Conservation (phyloP, 2,329 filamentous ascomycete genomes). For the Paradendryphiella salina region DNA sequence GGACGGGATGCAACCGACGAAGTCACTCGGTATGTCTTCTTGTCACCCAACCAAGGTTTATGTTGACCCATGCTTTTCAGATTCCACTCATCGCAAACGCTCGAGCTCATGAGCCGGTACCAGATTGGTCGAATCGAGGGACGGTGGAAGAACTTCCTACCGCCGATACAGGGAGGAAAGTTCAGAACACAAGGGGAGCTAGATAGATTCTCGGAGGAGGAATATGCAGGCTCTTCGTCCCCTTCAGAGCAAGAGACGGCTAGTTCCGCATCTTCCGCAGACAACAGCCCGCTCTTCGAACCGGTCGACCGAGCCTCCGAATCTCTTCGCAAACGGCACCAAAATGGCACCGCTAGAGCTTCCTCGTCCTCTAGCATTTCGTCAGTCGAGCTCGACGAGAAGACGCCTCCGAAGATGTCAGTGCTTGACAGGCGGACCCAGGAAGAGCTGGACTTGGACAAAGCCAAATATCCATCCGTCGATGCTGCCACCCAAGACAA, state of each 20-base stretch:
- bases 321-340: constrained; percentile 47
- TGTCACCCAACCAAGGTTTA: not conserved
- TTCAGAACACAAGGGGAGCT: constrained; percentile 62
- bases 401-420: constrained; percentile 53
- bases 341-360: constrained; percentile 42
- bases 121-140: constrained; percentile 82
- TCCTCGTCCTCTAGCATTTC: constrained; percentile 66
- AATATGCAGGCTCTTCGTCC: constrained; percentile 21
- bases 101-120: constrained; percentile 75
- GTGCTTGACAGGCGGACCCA: constrained; percentile 74
- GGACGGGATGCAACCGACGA: constrained; percentile 94
- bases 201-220: constrained; percentile 42
- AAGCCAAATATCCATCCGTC: constrained; percentile 77
- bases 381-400: constrained; percentile 51
- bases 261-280: constrained; percentile 55
- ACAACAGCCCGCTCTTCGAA: constrained; percentile 63
- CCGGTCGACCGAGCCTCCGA: constrained; percentile 49
- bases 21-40: constrained; percentile 73
- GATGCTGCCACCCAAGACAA: constrained; percentile 72
- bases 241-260: constrained; percentile 32
- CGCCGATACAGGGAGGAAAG: constrained; percentile 86
- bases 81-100: constrained; percentile 79
- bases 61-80: constrained; percentile 51
- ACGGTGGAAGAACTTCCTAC: constrained; percentile 82
- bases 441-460: constrained; percentile 74